Base-by-base conservation (phyloP, 768 basidiomycete species). In the Daedaleopsis sinensis region DNA sequence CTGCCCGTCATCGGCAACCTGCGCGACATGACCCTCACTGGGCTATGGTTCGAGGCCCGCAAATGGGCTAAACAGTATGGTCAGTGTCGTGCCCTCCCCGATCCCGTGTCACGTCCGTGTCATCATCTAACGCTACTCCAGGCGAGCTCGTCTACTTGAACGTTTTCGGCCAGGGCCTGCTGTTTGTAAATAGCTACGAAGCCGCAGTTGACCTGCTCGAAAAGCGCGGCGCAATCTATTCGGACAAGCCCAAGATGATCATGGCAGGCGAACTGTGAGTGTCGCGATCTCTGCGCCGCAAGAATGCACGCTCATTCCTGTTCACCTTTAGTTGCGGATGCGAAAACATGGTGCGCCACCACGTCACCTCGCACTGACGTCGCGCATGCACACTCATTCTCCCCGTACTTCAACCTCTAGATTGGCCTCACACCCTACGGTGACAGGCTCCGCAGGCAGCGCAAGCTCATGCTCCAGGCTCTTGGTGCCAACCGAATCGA, bases 361-460 rank as follows among this genome's bases (percentile, higher is more conserved):
- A 27, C 36, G 19, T 24, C 32, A 42, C 42, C 13, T 32, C 37
- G 48, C 53, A 36, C 53, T 48, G 21, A 9, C 47, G 43, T 52
- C 49, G 36, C 59, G 44, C 46, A 50, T 24, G 23, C 21, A 15
- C 2, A 49, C 11, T 23, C 23, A 24, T 24, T 12, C 15, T 24
- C 1, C 36, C 15, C 19, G 21, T 42, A 11, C 52, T 36, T 52
- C 43, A 43, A 46, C 11, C 38, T 37, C 11, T 59, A 83, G 83
- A 80, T 86, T 56, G 87, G 86, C 1, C 89, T 91, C 71, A 87
- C 86, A 5, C 78, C 79, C 18, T 89, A 90, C 68, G 84, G 84
- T 37, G 86, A 88, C 62, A 78, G 80, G 67, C 79, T 79, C 48
- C 84, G 83, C 59, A 83, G 87, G 23, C 88, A 90, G 71, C 84